phyloP scores from a whole-genome alignment of 495 filamentous ascomycete genomes.

The Cryomyces antarcticus region DNA sequence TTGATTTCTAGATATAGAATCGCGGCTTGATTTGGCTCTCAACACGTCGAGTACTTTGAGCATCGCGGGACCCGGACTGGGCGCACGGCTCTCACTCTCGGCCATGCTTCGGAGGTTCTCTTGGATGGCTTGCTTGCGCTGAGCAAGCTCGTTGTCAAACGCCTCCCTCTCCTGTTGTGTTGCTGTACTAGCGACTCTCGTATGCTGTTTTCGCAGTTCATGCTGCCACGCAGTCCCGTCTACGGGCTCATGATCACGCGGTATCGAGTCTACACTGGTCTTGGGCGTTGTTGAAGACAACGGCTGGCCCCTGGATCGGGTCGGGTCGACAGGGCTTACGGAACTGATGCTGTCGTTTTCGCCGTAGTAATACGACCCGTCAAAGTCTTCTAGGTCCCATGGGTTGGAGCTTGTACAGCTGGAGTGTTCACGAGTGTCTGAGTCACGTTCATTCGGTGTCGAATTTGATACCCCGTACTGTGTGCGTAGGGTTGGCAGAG shows the following conservation, averaged over 20 bases:
- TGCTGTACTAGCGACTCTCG: slow-evolving; percentile 34
- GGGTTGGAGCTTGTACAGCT: slow-evolving; percentile 27
- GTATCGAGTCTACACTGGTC: background rate
- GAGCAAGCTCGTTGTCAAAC: slow-evolving; percentile 61
- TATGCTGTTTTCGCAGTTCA: slow-evolving; percentile 24
- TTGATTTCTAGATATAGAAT: slow-evolving; percentile 29
- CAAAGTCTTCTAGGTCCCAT: slow-evolving; percentile 30
- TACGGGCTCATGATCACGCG: background rate
- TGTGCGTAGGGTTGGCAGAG: background rate
- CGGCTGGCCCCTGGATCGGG: slow-evolving; percentile 5
- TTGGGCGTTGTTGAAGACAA: slow-evolving; percentile 1
- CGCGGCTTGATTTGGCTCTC: slow-evolving; percentile 44
- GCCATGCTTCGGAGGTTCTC: slow-evolving; percentile 59
- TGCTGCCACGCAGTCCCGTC: slow-evolving; percentile 18
- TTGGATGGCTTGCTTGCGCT: slow-evolving; percentile 54
- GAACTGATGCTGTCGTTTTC: slow-evolving; percentile 16
- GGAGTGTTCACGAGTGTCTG: slow-evolving; percentile 17
- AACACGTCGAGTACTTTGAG: slow-evolving; percentile 46
- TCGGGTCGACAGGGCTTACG: slow-evolving; percentile 7
- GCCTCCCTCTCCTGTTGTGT: slow-evolving; percentile 50
- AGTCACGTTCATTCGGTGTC: slow-evolving; percentile 5
- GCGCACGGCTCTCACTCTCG: slow-evolving; percentile 41
- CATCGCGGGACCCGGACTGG: slow-evolving; percentile 24
- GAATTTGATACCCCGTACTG: slow-evolving; percentile 2
- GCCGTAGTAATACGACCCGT: slow-evolving; percentile 18